Evolutionary conservation across 2,329 filamentous ascomycete species (phyloP), one percentile per base, ranked within the genome.

Genomic region (Phoma sp.): DNA sequence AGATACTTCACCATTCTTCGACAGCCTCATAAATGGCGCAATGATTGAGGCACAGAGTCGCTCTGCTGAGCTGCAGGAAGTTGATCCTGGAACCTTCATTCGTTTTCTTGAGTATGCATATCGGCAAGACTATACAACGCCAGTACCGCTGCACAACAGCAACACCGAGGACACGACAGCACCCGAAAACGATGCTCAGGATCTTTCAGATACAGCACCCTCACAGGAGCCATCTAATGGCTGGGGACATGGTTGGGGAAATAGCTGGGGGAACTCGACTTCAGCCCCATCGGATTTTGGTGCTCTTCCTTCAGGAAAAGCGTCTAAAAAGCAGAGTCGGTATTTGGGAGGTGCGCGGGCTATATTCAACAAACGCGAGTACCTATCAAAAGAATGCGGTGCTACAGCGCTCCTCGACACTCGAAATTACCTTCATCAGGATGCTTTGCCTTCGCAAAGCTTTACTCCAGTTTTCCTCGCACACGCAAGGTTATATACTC

Each of bases 81-180:
- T 70, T 7, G 49, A 66, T 1, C 35, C 54, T 0, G 59, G 59
- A 1, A 69, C 70, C 30, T 71, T 72, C 51, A 51, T 55, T 2
- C 57, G 68, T n/a, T 71, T 63, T 37, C 37, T 62, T 2, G 65
- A 72, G 32, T 71, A 66, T 14, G 64, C 63, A 2, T 70, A 70
- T 27, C 57, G 61, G 2, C 37, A 49, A 4, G 61, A 71, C 22
- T 71, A 69, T 18, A 62, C 62, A 0, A 43, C 48, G 3, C 65
- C 66, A 7, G 1, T n/a, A 3, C 60, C 58, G 46, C 22, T 29
- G 24, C 18, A 38, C 10, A 30, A 25, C 1, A 7, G 35, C 10
- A 30, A 25, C 1, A 7, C 27, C 35, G 4, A 1, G 13, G 4
- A 33, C 10, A n/a, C 13, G 32, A 18, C 13, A 14, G 35, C 14